These are phyloP conservation scores for Fusarium sp. DNA, from an alignment of 2,329 filamentous ascomycete species.

Conservation along the genomic window DNA sequence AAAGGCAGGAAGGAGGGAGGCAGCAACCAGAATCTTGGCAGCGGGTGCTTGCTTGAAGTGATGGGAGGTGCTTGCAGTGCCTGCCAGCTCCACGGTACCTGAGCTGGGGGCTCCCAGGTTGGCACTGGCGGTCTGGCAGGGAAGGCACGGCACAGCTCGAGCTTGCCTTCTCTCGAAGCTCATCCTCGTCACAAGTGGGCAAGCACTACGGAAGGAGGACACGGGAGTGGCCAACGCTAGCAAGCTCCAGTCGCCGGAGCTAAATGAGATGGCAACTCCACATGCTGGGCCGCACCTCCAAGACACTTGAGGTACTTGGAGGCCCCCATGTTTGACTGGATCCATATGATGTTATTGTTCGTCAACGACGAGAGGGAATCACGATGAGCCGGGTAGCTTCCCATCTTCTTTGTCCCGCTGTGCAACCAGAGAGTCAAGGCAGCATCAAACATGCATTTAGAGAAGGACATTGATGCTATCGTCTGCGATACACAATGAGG, in stretches of 20 bases:
- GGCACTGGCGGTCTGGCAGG: conserved; percentile 42
- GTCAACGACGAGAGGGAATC: conserved; percentile 28
- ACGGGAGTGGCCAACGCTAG: conserved; percentile 43
- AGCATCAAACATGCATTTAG: conserved; percentile 16
- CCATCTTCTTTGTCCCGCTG: conserved; percentile 13
- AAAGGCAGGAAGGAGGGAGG: conserved; percentile 41
- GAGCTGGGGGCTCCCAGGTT: conserved; percentile 24
- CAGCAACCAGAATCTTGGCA: conserved; percentile 40
- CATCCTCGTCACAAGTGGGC: conserved; percentile 27
- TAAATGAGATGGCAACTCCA: conserved; percentile 13
- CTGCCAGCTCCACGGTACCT: conserved; percentile 27
- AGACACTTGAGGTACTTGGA: conserved; percentile 18
- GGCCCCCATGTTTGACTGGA: conserved; percentile 27
- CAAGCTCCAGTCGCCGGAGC: conserved; percentile 29
- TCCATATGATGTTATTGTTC: conserved; percentile 36
- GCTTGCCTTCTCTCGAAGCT: conserved; percentile 20
- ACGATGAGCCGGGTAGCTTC: conserved; percentile 27
- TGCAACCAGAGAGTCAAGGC: conserved; percentile 15
- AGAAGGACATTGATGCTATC: conserved; percentile 24
- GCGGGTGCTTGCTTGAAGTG: conserved; percentile 33
- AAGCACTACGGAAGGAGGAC: conserved; percentile 32
- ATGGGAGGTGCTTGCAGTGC: conserved; percentile 13
- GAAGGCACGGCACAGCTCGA: conserved; percentile 35
- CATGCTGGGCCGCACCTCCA: conserved; percentile 21
- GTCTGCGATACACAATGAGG: conserved; percentile 38